Evolutionary conservation across 1,139 yeast genomes (phyloP), one percentile per base, ranked within the genome.

Genomic region (Blastobotrys raffinosifermentans): DNA sequence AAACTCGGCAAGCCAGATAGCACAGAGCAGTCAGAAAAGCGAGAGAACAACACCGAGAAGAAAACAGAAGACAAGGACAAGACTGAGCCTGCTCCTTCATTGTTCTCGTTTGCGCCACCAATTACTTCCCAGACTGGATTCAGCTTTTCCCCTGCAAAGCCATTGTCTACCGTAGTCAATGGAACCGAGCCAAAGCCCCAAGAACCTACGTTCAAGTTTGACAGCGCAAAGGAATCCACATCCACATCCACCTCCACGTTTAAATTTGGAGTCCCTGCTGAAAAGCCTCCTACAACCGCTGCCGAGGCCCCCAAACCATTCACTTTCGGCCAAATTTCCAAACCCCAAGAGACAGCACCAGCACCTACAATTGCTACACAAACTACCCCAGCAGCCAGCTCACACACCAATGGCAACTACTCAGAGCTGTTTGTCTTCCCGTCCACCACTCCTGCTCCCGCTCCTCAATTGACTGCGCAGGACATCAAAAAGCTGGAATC

Each of bases 51-150:
- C 29, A 3, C 14, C 9, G 9, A 15, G 13, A 26, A 37, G 25
- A 29, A 15, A 17, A 9, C 13, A 29, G 30, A 19, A 13, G 39
- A 22, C 8, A 20, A 27, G 3, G 27, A 22, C 4, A 26, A 25
- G 4, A 18, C 27, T 8, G 29, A 19, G 16, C 11, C 31, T 10
- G 23, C 6, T 4, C 19, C 22, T 10, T 13, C 35, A 25, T 31
- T 31, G 19, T 11, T 26, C 19, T 31, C 32, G 5, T 29, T 30
- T 16, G 17, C 19, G 11, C 19, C 31, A 20, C 26, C 23, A 15
- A 6, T 19, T 19, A 14, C 11, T 15, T 9, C 11, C 7, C 2
- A 19, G 16, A 14, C 17, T 19, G 4, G 18, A 15, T 3, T 19
- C 29, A 3, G 14, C 29, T 4, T 19, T n/a, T n/a, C n/a, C n/a